These are phyloP conservation scores for Talaromyces proteolyticus DNA, from an alignment of 495 filamentous ascomycete genomes.

Conservation along the genomic window DNA sequence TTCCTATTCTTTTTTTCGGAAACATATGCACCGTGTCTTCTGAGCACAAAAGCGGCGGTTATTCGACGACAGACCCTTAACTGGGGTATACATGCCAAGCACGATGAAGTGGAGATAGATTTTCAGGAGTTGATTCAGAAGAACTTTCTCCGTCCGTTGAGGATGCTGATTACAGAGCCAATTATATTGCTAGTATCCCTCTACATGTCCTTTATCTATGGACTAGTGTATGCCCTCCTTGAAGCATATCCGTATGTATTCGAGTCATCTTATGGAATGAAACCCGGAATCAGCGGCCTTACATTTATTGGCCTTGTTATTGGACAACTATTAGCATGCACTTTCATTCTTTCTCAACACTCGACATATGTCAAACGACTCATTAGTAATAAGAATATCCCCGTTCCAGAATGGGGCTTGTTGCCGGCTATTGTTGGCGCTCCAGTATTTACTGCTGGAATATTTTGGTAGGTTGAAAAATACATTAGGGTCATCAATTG, in stretches of 20 bases:
- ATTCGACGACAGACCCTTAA: constrained; percentile 36
- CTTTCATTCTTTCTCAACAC: constrained; percentile 59
- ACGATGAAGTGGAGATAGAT: constrained; percentile 39
- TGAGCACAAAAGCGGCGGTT: constrained; percentile 29
- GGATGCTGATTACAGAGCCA: constrained; percentile 37
- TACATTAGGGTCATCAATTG: too few relatives aligned
- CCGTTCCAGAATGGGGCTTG: constrained; percentile 81
- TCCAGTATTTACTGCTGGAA: constrained; percentile 62
- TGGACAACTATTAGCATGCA: constrained; percentile 20
- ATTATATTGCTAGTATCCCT: constrained; percentile 38
- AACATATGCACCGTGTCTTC: constrained; percentile 33
- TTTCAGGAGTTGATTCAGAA: constrained; percentile 27
- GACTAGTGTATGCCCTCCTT: constrained; percentile 36
- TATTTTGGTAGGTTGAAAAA: constrained; percentile 61
- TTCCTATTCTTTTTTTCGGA: constrained; percentile 26
- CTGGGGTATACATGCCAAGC: constrained; percentile 42
- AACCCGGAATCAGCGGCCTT: constrained; percentile 25
- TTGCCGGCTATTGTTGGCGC: constrained; percentile 72
- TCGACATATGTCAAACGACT: constrained; percentile 59
- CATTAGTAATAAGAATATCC: constrained; percentile 63
- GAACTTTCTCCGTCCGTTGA: constrained; percentile 37
- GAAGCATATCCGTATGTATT: constrained; percentile 40
- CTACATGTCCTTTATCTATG: constrained; percentile 43
- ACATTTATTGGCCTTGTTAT: constrained; percentile 33
- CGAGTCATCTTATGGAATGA: constrained; percentile 28